Percentiles rank a stretch among this genome's conserved stretches.
These are phyloP conservation scores for Myxozyma sirexii DNA, from an alignment of 805 yeast genomes.

Conservation along the genomic window DNA sequence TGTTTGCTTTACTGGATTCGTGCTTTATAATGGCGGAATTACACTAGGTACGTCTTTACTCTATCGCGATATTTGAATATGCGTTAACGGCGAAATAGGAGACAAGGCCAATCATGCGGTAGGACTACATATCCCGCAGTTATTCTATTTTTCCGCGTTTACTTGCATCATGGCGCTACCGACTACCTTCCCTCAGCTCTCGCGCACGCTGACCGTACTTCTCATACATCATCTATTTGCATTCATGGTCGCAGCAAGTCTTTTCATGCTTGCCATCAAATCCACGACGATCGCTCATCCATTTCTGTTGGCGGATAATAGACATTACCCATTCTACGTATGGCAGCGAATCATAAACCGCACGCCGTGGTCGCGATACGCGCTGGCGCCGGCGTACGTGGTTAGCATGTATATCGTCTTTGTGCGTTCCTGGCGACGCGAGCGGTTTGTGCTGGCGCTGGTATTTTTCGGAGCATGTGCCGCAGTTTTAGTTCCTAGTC, in stretches of 20 bases:
- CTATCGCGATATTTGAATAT: background rate
- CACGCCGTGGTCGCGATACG: conserved; percentile 50
- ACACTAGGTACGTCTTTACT: conserved; percentile 50
- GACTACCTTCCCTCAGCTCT: conserved; percentile 57
- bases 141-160: conserved; percentile 75
- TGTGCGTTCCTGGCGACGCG: conserved; percentile 30
- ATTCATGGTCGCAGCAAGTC: background rate
- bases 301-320: conserved; percentile 86
- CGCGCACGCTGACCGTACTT: conserved; percentile 9
- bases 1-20: conserved; percentile 56
- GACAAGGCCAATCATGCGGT: conserved; percentile 84
- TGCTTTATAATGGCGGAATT: conserved; percentile 74
- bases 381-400: conserved; percentile 72
- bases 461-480: conserved; percentile 56
- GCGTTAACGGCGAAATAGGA: conserved; percentile 48
- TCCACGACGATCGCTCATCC: conserved; percentile 81
- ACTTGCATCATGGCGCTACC: conserved; percentile 71
- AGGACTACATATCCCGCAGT: conserved; percentile 73
- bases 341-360: conserved; percentile 66
- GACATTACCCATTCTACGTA: conserved; percentile 89
- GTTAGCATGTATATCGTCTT: conserved; percentile 46
- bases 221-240: background rate
- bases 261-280: conserved; percentile 48
- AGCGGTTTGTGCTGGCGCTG: conserved; percentile 34
- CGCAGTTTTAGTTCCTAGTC: conserved; percentile 79